These are phyloP conservation scores for Camptophora hylomeconis DNA, from an alignment of 2,329 filamentous ascomycete genomes.

Conservation along the genomic window DNA sequence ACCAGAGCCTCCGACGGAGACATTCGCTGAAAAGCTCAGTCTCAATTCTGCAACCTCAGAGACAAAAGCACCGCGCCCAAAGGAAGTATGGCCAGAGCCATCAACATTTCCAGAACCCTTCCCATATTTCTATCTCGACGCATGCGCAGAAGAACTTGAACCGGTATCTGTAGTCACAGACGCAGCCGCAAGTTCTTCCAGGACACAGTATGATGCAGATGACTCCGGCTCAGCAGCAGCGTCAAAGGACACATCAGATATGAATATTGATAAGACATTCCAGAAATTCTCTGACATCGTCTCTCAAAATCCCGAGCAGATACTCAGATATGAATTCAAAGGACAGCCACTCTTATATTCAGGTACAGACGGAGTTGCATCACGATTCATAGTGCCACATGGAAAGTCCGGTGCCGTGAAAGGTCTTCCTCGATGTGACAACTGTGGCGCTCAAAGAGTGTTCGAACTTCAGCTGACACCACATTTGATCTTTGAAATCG, in stretches of 20 bases:
- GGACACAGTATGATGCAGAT: conserved; percentile 21
- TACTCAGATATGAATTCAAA: conserved; percentile 66
- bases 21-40: conserved; percentile 59
- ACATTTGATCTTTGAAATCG: conserved; percentile 77
- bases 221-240: conserved; percentile 22
- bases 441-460: conserved; percentile 60
- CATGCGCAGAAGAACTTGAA: conserved; percentile 79
- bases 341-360: conserved; percentile 69
- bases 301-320: conserved; percentile 69
- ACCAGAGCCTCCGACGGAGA: conserved; percentile 51
- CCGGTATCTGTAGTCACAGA: conserved; percentile 13
- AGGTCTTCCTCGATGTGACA: conserved; percentile 59
- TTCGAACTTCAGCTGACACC: conserved; percentile 92
- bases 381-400: conserved; percentile 34
- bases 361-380: conserved; percentile 60
- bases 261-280: conserved; percentile 60
- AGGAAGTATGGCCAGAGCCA: conserved; percentile 62
- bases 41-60: conserved; percentile 31
- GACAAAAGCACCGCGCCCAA: conserved; percentile 19
- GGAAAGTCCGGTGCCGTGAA: conserved; percentile 12
- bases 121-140: conserved; percentile 69
- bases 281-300: conserved; percentile 69
- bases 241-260: conserved; percentile 63
- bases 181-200: conserved; percentile 31
- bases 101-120: conserved; percentile 57